Evolutionary conservation across 345 rosid species (phyloP), one percentile per base, ranked within the genome.

Genomic region (Odontarrhena argentea): DNA sequence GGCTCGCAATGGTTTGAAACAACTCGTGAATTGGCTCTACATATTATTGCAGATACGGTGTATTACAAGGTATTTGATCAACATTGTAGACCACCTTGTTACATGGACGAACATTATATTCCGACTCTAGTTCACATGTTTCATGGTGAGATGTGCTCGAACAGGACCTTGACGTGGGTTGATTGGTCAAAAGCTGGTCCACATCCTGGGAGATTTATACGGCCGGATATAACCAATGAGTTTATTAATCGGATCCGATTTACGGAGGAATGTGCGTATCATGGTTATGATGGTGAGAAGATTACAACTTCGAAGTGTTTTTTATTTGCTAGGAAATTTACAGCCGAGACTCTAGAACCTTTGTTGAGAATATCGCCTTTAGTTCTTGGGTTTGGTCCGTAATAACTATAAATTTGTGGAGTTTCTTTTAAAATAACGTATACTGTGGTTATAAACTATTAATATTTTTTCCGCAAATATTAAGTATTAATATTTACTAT

Each of bases 1-100:
- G 92, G 95, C 15, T 83, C 95, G 2, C 97, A 90, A 38, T 90
- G 92, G 97, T 86, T 90, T n/a, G 90, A 86, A 59, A 13, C 83
- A 10, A 74, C 65, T 38, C 88, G 95, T 0, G 78, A 84, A 34
- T 76, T 83, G 0, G 90, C 94, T 50, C 7, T 68, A 0, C 62
- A 49, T 1, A 48, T 90, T 0, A 60, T 90, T 3, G 60, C 84
- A 1, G 97, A 87, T 51, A 50, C 60, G 11, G 63, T 68, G n/a
- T 83, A 83, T 43, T 82, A 84, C 67, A 42, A 74, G 0, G 2
- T 83, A 5, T 87, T 90, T 24, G 26, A 65, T 22, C 42, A 82
- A 2, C 26, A 70, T 28, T 90, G 92, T 28, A 79, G 0, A 8
- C 73, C 69, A 1, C 86, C 88, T n/a, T 90, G 97, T 58, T 90